Percentiles rank a stretch among this genome's conserved stretches.
These are phyloP conservation scores for Pythium sp. DNA, from an alignment of 352 stramenopile genomes.

Conservation along the genomic window DNA sequence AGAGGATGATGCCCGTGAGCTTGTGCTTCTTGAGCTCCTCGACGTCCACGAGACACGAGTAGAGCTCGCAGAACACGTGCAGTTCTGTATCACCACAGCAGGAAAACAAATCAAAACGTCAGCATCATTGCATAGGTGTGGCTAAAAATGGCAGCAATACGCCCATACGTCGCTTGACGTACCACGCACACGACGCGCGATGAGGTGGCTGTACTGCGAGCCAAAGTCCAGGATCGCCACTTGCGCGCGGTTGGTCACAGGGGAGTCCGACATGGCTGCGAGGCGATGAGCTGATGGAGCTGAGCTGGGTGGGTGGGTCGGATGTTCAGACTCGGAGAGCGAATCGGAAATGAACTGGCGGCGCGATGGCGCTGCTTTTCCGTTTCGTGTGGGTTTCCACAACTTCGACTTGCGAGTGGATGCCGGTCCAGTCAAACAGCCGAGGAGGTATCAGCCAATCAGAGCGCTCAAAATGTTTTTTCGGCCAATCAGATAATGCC, in stretches of 20 bases:
- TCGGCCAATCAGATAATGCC: constrained; percentile 29
- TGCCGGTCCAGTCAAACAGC: constrained; percentile 26
- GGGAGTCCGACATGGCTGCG: constrained; percentile 61
- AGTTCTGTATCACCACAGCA: constrained; percentile 68
- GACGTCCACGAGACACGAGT: constrained; percentile 94
- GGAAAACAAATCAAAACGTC: constrained; percentile 16
- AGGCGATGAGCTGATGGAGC: constrained; percentile 11
- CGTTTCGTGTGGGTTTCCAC: constrained; percentile 4
- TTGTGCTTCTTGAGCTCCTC: constrained; percentile 93
- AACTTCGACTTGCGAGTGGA: constrained; percentile 17
- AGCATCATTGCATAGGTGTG: not conserved
- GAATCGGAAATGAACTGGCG: constrained; percentile 11
- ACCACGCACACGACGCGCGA: constrained; percentile 95
- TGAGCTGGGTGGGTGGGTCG: constrained; percentile 9
- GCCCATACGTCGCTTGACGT: constrained; percentile 10
- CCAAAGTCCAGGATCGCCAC: constrained; percentile 99
- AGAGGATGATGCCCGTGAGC: constrained; percentile 97
- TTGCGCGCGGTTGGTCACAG: constrained; percentile 91
- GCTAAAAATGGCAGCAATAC: not conserved
- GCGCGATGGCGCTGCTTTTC: not conserved
- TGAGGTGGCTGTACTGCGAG: constrained; percentile 99
- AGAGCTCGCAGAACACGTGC: constrained; percentile 99
- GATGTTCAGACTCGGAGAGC: constrained; percentile 1
- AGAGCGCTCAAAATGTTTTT: not conserved
- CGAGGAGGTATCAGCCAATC: constrained; percentile 15